Conservation (phyloP, 768 basidiomycete genomes). For the Peribolospora baueri region DNA sequence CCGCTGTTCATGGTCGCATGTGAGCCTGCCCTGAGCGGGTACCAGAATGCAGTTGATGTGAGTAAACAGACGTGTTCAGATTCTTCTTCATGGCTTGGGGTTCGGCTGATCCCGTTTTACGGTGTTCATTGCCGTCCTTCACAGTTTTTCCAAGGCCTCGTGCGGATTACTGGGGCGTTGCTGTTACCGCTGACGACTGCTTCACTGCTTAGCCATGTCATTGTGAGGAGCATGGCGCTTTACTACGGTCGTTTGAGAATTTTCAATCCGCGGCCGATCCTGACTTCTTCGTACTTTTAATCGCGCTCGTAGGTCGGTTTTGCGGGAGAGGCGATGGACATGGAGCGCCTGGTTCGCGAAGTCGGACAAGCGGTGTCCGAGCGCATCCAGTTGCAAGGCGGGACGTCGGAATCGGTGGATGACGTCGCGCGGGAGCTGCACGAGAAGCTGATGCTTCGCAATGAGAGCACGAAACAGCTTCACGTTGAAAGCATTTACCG, state of each 20-base stretch:
- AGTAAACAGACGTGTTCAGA: neutral
- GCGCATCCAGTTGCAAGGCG: conserved; percentile 36
- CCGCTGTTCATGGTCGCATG: conserved; percentile 98
- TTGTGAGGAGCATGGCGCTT: conserved; percentile 22
- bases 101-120: conserved; percentile 6
- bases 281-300: neutral
- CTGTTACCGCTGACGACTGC: conserved; percentile 88
- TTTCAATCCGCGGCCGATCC: neutral
- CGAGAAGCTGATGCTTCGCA: conserved; percentile 64
- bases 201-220: conserved; percentile 78
- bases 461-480: conserved; percentile 91
- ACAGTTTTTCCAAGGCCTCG: conserved; percentile 88
- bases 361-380: conserved; percentile 82
- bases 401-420: conserved; percentile 50
- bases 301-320: conserved; percentile 32
- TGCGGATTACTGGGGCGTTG: conserved; percentile 81
- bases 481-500: conserved; percentile 91
- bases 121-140: conserved; percentile 34
- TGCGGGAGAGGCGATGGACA: conserved; percentile 89
- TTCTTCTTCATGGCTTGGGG: neutral
- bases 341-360: conserved; percentile 86
- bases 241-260: neutral
- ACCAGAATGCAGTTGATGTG: conserved; percentile 24
- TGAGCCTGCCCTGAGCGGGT: conserved; percentile 82
- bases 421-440: conserved; percentile 87